Base-by-base conservation (phyloP, 805 yeast genomes). In the Suhomyces sp. region DNA sequence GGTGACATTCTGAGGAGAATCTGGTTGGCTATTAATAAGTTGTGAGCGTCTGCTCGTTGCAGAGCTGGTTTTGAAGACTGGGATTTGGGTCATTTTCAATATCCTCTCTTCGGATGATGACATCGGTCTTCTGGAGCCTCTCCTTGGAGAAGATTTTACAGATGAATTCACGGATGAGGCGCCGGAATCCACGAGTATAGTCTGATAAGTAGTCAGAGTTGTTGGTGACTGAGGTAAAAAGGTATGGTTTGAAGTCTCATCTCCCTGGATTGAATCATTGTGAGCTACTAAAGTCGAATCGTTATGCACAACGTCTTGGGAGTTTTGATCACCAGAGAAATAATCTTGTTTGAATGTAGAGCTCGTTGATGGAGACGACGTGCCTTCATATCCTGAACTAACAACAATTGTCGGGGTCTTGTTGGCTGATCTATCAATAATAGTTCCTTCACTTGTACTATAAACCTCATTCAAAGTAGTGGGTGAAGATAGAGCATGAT, bases 51-150 rank as follows among this genome's bases (percentile, higher is more conserved):
- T 17, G 12, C 31, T 42, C 17, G 12, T 24, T 6, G 23, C 6
- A 23, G 46, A 22, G 19, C 46, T 42, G 7, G 46, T 17, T 44
- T 54, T 64, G 58, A 55, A 66, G 5, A 58, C 56, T 12, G 71
- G 71, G n/a, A 67, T 67, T 48, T 53, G 57, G 12, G 71, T 67
- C 48, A 58, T 54, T 33, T 54, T 58, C 53, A 67, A 57, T 8
- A 66, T 54, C 49, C 56, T 62, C 53, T 61, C 61, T 51, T 66
- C 69, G n/a, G 60, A 59, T 3, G 68, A 61, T 15, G 67, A 58
- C 47, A 63, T 52, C 4, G 57, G 55, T 23, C 64, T 48, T 27
- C 61, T 52, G 52, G 63, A 50, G 51, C 42, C 36, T 56, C 51
- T 49, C 47, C 29, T 49, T 6, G 56, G 52, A 7, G 50, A 45